Evolutionary conservation across 2,329 filamentous ascomycete species (phyloP), one percentile per base, ranked within the genome.

Genomic region (Trichoderma harzianum): DNA sequence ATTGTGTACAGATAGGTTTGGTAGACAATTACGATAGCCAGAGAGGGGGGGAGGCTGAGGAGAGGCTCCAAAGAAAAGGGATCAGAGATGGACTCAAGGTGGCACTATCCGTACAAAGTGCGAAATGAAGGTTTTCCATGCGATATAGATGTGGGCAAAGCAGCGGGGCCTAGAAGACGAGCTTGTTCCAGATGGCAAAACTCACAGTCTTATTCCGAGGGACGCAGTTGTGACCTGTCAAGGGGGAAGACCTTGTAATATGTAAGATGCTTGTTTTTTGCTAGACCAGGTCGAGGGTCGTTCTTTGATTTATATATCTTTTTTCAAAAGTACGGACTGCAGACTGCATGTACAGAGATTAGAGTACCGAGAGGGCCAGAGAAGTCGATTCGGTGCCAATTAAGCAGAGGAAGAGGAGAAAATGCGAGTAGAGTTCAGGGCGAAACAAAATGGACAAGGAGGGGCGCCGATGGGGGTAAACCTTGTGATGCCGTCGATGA

Each of bases 261-360:
- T 69, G 57, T 14, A 58, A 18, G n/a, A 32, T 36, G 28, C 51
- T 53, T 21, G 24, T 65, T 34, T 39, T n/a, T 51, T 47, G 61
- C 62, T 26, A 43, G 63, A 53, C 71, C 63, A 36, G 65, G 32
- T 64, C 61, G 69, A 70, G 6, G 14, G n/a, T 51, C 16, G 53
- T 18, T 57, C 7, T 26, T 57, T 30, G 14, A n/a, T 32, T 32
- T 30, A 32, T 58, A 21, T 24, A 34, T 58, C n/a, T n/a, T 58
- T 32, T 16, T 32, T 11, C 6, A 71, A 73, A 63, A 36, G 34
- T 36, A 73, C 71, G 69, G 51, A 61, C 64, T 69, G 63, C 75
- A 72, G 28, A 74, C 72, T 74, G 73, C 75, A 77, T 75, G 73
- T 75, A 76, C 75, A 75, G 65, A 68, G 57, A n/a, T 39, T 51